Percentiles rank a stretch among this genome's conserved stretches.
Evolutionary conservation across 176 grass and related monocot genomes (phyloP).

Genomic region (Aegilops tauschii): DNA sequence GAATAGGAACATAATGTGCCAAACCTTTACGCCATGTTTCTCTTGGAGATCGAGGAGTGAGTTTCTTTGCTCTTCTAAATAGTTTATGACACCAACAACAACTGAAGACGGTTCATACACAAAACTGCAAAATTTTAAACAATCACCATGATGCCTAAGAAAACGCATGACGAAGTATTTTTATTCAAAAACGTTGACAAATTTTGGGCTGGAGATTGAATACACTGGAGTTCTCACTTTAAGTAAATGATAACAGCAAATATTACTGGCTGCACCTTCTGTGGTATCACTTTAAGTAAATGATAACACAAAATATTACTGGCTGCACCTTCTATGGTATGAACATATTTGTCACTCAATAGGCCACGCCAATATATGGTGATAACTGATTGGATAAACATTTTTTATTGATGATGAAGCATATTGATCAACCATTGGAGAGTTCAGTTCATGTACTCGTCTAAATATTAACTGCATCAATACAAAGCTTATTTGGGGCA

Average conservation of each 20-base stretch:
- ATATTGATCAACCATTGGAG: background rate
- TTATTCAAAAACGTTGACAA: background rate
- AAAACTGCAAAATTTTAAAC: conserved; percentile 55
- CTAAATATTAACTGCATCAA: background rate
- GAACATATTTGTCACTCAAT: conserved; percentile 1
- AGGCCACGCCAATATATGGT: background rate
- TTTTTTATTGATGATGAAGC: background rate
- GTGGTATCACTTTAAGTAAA: conserved; percentile 11
- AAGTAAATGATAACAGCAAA: background rate
- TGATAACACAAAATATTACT: background rate
- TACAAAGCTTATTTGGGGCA: conserved; percentile 23
- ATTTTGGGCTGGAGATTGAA: background rate
- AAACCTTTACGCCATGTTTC: conserved; percentile 75
- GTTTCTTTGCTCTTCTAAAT: conserved; percentile 85
- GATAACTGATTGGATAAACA: background rate
- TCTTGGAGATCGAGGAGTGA: conserved; percentile 83
- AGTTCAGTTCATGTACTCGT: background rate
- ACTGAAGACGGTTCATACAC: conserved; percentile 89
- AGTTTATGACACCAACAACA: conserved; percentile 78
- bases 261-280: background rate
- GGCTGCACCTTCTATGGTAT: background rate
- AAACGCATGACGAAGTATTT: background rate
- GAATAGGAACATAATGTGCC: conserved; percentile 25
- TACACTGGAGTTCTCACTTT: background rate
- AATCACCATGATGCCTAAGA: background rate